Conservation (phyloP, 148 eudicot species). For the Oxyria digyna region DNA sequence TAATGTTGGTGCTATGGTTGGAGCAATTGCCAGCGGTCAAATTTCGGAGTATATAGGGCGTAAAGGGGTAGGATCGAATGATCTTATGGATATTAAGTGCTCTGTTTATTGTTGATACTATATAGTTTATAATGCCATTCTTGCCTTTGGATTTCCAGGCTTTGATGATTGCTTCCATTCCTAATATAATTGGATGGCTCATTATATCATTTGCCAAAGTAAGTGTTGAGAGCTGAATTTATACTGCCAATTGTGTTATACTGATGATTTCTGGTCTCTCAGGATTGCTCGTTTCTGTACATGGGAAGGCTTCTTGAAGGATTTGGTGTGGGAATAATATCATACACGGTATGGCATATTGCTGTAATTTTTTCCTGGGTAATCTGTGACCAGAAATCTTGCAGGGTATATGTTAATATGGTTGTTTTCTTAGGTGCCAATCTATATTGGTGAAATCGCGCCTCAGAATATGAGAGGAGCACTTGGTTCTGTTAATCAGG, state of each 20-base stretch:
- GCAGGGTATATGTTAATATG: neutral
- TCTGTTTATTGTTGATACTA: too few relatives aligned
- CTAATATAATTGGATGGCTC: slow-evolving; percentile 95
- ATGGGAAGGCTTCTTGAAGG: slow-evolving; percentile 96
- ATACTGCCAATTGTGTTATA: neutral
- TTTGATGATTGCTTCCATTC: slow-evolving; percentile 90
- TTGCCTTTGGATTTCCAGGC: slow-evolving; percentile 41
- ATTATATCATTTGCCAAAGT: slow-evolving; percentile 87
- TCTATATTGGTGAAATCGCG: slow-evolving; percentile 92
- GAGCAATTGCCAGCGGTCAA: slow-evolving; percentile 95
- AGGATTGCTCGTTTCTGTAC: slow-evolving; percentile 81
- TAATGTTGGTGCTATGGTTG: slow-evolving; percentile 99
- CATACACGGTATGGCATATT: slow-evolving; percentile 57
- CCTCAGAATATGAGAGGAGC: slow-evolving; percentile 91
- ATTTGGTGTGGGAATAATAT: slow-evolving; percentile 93
- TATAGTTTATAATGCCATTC: neutral
- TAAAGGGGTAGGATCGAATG: slow-evolving; percentile 50
- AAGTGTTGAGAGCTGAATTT: slow-evolving; percentile 14
- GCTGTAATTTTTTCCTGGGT: neutral
- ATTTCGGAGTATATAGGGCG: slow-evolving; percentile 95
- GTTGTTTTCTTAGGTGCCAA: slow-evolving; percentile 60
- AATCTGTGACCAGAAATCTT: neutral
- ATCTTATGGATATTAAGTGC: neutral
- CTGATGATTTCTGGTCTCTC: neutral
- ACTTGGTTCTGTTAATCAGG: slow-evolving; percentile 94